phyloP scores from a whole-genome alignment of 371 early-diverging fungal species.

The Saksenaea oblongispora region DNA sequence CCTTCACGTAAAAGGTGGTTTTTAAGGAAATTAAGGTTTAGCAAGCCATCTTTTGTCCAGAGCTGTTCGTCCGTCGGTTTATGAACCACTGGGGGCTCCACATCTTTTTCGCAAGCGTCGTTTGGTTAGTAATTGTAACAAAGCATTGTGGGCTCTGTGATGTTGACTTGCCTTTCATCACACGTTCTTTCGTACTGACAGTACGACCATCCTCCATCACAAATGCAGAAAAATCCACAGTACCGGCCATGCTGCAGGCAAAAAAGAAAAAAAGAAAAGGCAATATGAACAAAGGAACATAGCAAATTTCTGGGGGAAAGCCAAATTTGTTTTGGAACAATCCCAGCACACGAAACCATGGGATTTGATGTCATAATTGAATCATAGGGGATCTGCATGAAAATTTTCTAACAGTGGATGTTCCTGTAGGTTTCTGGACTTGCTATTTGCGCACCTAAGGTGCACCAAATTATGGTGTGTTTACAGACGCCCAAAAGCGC shows the following conservation, averaged over 20 bases:
- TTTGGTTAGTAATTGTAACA: not conserved
- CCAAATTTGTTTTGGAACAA: not conserved
- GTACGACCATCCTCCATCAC: constrained; percentile 72
- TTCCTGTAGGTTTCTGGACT: too few relatives aligned
- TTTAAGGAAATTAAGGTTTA: constrained; percentile 77
- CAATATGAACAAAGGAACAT: too few relatives aligned
- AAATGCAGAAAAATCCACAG: constrained; percentile 66
- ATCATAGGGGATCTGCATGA: not conserved
- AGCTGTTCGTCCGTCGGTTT: constrained; percentile 54
- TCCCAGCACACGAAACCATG: not conserved
- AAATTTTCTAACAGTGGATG: not conserved
- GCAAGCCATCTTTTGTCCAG: constrained; percentile 67
- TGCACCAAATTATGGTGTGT: too few relatives aligned
- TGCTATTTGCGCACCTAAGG: too few relatives aligned
- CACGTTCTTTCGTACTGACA: constrained; percentile 72
- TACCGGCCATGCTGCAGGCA: not conserved
- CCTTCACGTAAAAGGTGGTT: constrained; percentile 89
- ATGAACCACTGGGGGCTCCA: constrained; percentile 43
- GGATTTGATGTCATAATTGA: not conserved
- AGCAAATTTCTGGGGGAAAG: not conserved
- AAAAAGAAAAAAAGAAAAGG: not conserved
- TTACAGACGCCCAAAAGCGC: too few relatives aligned
- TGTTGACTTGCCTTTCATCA: constrained; percentile 64
- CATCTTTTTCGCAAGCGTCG: not conserved
- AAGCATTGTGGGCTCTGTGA: not conserved